Evolutionary conservation across 441 rosid species (phyloP), one percentile per base, ranked within the genome.

Genomic region (Omphalea diandra): DNA sequence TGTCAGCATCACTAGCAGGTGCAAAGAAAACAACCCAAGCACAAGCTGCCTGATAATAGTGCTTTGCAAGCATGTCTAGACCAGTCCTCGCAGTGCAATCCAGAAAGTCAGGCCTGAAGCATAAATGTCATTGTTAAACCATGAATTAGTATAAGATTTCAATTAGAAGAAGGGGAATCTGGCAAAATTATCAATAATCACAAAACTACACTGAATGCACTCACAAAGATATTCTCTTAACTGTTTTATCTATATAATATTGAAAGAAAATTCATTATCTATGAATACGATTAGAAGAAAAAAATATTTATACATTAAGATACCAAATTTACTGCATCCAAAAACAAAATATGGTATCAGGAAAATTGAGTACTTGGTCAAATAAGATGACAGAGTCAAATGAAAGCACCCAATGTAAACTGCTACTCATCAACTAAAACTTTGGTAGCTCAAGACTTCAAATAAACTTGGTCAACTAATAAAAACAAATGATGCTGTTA

Each of bases 11-110:
- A 72, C 90, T 86, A 74, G 82, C 94, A 50, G 99, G 97, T 72
- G 90, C 96, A 70, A 94, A 94, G 87, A 95, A 95, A 77, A 92
- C 89, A 44, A 92, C 97, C 97, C 96, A 94, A 69, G 93, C 88
- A 71, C 86, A 75, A 18, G 98, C 82, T 64, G 99, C 97, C 82
- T 92, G 97, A 76, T 92, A 90, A 72, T 92, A 94, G 81, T 94
- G 98, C 83, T 92, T 94, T 20, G 96, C 90, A 69, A 94, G 90
- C 99, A 92, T 94, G 82, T 90, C 99, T 54, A 94, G 78, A 65
- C 96, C 89, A 55, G 99, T 94, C 79, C 99, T 88, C 35, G 99
- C 98, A 5, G 98, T 94, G 85, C 98, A 94, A 82, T 94, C 97
- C 74, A 94, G 80, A 76, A 87, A 86, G 76, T 89, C 94, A 46